Base-by-base conservation (phyloP, 192 early-diverging fungal genomes). In the Podila clonocystis region DNA sequence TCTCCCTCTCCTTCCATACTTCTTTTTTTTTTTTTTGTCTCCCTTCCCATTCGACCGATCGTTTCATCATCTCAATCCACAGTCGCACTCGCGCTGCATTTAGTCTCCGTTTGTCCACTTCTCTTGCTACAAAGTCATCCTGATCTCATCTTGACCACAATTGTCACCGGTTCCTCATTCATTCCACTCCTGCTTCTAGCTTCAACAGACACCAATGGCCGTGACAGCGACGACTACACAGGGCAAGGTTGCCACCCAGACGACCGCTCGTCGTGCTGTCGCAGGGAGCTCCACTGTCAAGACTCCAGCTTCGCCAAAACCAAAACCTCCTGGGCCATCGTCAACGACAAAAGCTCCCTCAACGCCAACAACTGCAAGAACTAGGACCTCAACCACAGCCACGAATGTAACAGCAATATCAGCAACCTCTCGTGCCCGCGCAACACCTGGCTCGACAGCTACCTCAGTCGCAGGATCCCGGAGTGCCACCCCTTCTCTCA, bases 21-120 rank as follows among this genome's bases (percentile, higher is more conserved):
- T 26, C 29, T 26, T 26, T 9, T 4, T 45, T 26, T 49, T 26
- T 26, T 9, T 4, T 45, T 30, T 50, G 11, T 50, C 34, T 24
- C 28, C 28, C 20, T 30, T 50, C 41, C 48, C 28, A 19, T 50
- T 36, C 24, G 41, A 45, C 41, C 41, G 41, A 45, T 50, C 22
- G 59, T 30, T 61, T 34, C 59, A 61, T 63, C 62, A n/a, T n/a
- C 33, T 36, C 62, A 19, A 24, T 63, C 62, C 62, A 29, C 33
- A n/a, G 5, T 24, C n/a, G 20, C 33, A 34, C 17, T 20, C 62
- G 20, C 29, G 13, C 62, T 38, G 3, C 61, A 34, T 15, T 36
- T 11, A 36, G 34, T 36, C 19, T 31, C 6, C 62, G 5, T 36
- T 38, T n/a, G 33, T 38, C 33, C n/a, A n/a, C 62, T 9, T 3